phyloP scores from a whole-genome alignment of 1,139 yeast species.

The Kluyveromyces sp. region DNA sequence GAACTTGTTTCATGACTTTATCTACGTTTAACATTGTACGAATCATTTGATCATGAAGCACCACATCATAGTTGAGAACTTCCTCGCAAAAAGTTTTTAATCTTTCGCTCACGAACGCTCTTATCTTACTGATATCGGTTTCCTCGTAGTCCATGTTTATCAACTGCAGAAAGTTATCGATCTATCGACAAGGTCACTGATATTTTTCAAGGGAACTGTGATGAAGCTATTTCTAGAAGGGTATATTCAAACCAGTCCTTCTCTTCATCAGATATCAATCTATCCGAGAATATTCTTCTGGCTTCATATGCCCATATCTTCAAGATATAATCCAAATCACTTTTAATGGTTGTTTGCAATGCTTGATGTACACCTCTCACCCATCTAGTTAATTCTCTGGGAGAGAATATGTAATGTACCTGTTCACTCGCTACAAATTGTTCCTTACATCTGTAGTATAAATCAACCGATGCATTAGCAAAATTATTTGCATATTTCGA shows the following conservation, averaged over 20 bases:
- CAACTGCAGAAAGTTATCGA: constrained; percentile 55
- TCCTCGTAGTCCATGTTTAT: constrained; percentile 54
- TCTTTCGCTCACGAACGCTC: constrained; percentile 53
- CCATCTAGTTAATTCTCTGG: constrained; percentile 91
- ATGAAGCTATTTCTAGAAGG: constrained; percentile 34
- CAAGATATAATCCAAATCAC: constrained; percentile 23
- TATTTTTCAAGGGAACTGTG: constrained; percentile 41
- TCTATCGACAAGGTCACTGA: constrained; percentile 42
- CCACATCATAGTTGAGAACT: constrained; percentile 53
- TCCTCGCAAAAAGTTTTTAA: constrained; percentile 71
- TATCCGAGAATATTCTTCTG: constrained; percentile 65
- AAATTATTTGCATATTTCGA: constrained; percentile 43
- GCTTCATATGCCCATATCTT: constrained; percentile 83
- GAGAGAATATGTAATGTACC: constrained; percentile 69
- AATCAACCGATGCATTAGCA: constrained; percentile 57
- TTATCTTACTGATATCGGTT: constrained; percentile 43
- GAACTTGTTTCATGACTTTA: constrained; percentile 74
- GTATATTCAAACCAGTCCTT: constrained; percentile 44
- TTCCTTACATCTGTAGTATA: constrained; percentile 43
- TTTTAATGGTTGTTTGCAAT: constrained; percentile 38
- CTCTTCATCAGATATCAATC: constrained; percentile 47
- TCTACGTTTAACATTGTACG: constrained; percentile 76
- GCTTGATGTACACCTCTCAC: constrained; percentile 57
- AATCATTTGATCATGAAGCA: constrained; percentile 62
- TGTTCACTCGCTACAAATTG: constrained; percentile 34